Evolutionary conservation across 176 grass and related monocot genomes (phyloP).

Genomic region (Ananas comosus): DNA sequence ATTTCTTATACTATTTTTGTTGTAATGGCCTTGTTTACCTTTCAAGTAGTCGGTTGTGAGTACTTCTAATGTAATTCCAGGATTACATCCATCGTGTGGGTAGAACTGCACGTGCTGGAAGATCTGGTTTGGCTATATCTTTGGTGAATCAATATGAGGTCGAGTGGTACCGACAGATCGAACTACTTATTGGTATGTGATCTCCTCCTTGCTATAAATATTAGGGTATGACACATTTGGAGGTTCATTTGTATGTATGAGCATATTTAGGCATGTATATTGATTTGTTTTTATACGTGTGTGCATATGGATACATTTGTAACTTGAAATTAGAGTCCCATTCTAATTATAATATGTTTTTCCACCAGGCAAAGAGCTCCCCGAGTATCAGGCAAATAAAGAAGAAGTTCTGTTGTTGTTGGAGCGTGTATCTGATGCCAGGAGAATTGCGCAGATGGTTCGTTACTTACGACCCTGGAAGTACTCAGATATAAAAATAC

Average conservation of each 20-base stretch:
- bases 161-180: slow-evolving; percentile 68
- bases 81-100: slow-evolving; percentile 97
- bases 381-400: slow-evolving; percentile 26
- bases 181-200: slow-evolving; percentile 54
- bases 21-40: neutral
- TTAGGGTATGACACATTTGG: neutral
- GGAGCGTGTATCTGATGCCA: slow-evolving; percentile 51
- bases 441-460: slow-evolving; percentile 68
- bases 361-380: slow-evolving; percentile 45
- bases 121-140: slow-evolving; percentile 69
- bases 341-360: neutral
- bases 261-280: neutral
- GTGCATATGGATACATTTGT: neutral
- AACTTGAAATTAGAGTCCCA: neutral
- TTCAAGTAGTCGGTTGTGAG: neutral
- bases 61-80: slow-evolving; percentile 27
- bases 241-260: neutral
- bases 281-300: neutral
- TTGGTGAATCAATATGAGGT: slow-evolving; percentile 92
- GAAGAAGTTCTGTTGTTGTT: slow-evolving; percentile 55
- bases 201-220: neutral
- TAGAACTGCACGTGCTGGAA: slow-evolving; percentile 86
- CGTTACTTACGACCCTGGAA: neutral
- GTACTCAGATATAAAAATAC: neutral
- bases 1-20: neutral